Percentiles rank a stretch among this genome's conserved stretches.
Evolutionary conservation across 108 stramenopile genomes (phyloP).

Genomic region (Pseudonitzschia delicatissima): DNA sequence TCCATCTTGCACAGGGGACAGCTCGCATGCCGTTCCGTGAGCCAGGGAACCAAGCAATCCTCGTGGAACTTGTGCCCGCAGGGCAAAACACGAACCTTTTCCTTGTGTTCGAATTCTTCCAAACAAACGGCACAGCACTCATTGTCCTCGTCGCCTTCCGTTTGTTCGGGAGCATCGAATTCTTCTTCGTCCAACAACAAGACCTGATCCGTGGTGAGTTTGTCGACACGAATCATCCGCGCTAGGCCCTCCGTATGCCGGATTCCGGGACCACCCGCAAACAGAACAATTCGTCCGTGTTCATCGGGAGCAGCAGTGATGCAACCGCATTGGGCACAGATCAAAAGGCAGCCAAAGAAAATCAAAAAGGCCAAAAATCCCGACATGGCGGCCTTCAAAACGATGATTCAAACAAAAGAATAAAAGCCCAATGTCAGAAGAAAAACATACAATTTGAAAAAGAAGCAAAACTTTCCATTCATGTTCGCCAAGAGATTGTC

Average conservation of each 20-base stretch:
- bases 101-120: slow-evolving; percentile 80
- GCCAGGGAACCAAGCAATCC: slow-evolving; percentile 89
- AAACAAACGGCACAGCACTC: slow-evolving; percentile 82
- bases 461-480: not conserved
- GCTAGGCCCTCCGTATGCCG: not conserved
- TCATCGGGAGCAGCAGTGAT: slow-evolving; percentile 25
- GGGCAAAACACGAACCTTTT: slow-evolving; percentile 62
- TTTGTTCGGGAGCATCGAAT: not conserved
- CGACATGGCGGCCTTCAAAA: slow-evolving; percentile 29
- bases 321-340: slow-evolving; percentile 34
- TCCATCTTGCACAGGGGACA: slow-evolving; percentile 84
- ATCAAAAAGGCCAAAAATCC: slow-evolving; percentile 37
- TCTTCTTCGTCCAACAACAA: slow-evolving; percentile 18
- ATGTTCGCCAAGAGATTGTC: too few species aligned
- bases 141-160: not conserved
- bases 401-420: too few species aligned
- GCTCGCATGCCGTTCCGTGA: slow-evolving; percentile 73
- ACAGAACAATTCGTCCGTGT: slow-evolving; percentile 24
- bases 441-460: slow-evolving; percentile 6
- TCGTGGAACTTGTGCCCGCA: slow-evolving; percentile 87
- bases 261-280: slow-evolving; percentile 12
- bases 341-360: slow-evolving; percentile 36
- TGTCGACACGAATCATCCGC: slow-evolving; percentile 4
- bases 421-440: not conserved
- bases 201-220: slow-evolving; percentile 35